These are phyloP conservation scores for Micractinium sp. DNA, from an alignment of 139 green algal species.

Conservation along the genomic window DNA sequence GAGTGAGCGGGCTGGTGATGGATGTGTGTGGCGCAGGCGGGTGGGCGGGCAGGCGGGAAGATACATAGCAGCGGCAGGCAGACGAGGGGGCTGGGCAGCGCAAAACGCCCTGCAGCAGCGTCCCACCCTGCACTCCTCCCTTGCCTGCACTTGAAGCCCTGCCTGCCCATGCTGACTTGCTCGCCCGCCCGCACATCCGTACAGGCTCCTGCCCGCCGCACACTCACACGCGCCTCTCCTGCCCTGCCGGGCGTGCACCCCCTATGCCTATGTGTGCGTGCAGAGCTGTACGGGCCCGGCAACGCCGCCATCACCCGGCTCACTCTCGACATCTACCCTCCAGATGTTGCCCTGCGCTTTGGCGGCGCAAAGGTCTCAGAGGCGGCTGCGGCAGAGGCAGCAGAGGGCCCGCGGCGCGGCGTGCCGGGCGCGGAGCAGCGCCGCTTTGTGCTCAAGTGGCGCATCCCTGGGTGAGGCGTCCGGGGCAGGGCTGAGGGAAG, in stretches of 20 bases:
- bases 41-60: no score
- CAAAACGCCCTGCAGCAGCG: neutral
- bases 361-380: neutral
- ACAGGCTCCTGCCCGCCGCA: no score
- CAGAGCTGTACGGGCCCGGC: conserved; percentile 17
- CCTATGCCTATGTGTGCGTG: no score
- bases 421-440: neutral
- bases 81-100: neutral
- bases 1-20: no score
- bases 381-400: neutral
- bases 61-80: no score
- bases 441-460: conserved; percentile 29
- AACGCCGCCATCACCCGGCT: neutral
- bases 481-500: neutral
- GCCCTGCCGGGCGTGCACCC: no score
- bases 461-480: conserved; percentile 21
- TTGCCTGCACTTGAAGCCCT: no score
- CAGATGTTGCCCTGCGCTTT: neutral
- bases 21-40: no score
- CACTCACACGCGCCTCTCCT: no score
- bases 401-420: neutral
- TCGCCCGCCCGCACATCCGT: no score
- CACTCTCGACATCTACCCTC: neutral
- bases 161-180: no score
- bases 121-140: no score